phyloP scores from a whole-genome alignment of 257 asterid species.

The Linaria vulgaris region DNA sequence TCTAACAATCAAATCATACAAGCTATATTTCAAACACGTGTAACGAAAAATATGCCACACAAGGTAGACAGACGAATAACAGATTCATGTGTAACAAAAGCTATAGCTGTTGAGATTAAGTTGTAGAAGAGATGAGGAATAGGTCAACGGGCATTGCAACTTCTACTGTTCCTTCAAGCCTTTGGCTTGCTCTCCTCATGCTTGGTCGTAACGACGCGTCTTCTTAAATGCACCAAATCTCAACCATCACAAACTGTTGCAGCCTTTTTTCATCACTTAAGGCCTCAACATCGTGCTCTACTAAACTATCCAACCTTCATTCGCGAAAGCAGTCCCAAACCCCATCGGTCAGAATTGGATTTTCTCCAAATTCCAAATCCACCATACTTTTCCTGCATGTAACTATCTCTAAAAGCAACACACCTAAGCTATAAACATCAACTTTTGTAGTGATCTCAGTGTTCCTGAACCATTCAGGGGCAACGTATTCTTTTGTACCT shows the following conservation, averaged over 20 bases:
- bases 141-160: slow-evolving; percentile 45
- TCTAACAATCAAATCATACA: too few species aligned
- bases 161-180: slow-evolving; percentile 65
- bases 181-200: slow-evolving; percentile 45
- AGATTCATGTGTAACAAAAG: too few species aligned
- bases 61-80: too few species aligned
- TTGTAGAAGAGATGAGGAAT: slow-evolving; percentile 15
- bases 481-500: slow-evolving; percentile 59
- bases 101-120: not conserved
- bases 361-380: slow-evolving; percentile 26
- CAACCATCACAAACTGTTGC: slow-evolving; percentile 48
- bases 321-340: slow-evolving; percentile 44
- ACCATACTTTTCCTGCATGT: slow-evolving; percentile 33
- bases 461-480: slow-evolving; percentile 59
- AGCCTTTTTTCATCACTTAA: slow-evolving; percentile 25
- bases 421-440: slow-evolving; percentile 61
- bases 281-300: slow-evolving; percentile 41
- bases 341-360: slow-evolving; percentile 38
- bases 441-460: slow-evolving; percentile 26
- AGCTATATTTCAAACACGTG: too few species aligned
- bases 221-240: slow-evolving; percentile 58
- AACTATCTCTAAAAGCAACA: slow-evolving; percentile 44
- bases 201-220: slow-evolving; percentile 53
- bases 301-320: slow-evolving; percentile 30
- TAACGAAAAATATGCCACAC: too few species aligned